phyloP scores from a whole-genome alignment of 73 alveolate genomes.

The Paramecium bursaria region DNA sequence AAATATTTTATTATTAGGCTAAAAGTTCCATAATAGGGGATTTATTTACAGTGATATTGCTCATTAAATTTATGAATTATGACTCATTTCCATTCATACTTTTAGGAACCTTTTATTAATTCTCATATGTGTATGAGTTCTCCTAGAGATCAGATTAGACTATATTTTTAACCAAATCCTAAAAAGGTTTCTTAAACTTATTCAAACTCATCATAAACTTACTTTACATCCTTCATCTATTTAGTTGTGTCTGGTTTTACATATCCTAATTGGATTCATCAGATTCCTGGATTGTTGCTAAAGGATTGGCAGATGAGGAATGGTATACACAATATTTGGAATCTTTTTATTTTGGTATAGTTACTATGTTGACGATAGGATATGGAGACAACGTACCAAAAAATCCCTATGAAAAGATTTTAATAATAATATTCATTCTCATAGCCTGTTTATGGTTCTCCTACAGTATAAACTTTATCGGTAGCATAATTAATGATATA shows the following conservation, averaged over 20 bases:
- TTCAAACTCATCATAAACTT: neutral
- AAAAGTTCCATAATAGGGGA: neutral
- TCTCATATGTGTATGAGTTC: neutral
- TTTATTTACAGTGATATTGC: neutral
- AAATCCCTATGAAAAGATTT: slow-evolving; percentile 55
- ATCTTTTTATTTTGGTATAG: slow-evolving; percentile 63
- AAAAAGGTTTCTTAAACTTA: slow-evolving; percentile 27
- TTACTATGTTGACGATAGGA: slow-evolving; percentile 65
- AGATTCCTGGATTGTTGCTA: slow-evolving; percentile 23
- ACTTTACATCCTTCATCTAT: slow-evolving; percentile 15
- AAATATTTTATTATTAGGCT: neutral
- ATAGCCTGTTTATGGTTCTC: slow-evolving; percentile 63
- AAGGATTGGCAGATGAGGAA: slow-evolving; percentile 17
- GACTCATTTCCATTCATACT: neutral
- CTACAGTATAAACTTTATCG: slow-evolving; percentile 47
- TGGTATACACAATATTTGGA: slow-evolving; percentile 64
- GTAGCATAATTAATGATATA: slow-evolving; percentile 50
- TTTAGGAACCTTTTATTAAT: neutral
- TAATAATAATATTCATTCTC: slow-evolving; percentile 35
- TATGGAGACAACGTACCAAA: slow-evolving; percentile 66
- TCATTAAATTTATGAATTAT: neutral
- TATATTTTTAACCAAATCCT: neutral
- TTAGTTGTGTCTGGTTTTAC: slow-evolving; percentile 34
- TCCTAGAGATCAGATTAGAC: slow-evolving; percentile 16
- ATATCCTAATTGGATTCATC: neutral